Conservation (phyloP, 495 filamentous ascomycete genomes). For the Hyphodiscus hymeniophilus region DNA sequence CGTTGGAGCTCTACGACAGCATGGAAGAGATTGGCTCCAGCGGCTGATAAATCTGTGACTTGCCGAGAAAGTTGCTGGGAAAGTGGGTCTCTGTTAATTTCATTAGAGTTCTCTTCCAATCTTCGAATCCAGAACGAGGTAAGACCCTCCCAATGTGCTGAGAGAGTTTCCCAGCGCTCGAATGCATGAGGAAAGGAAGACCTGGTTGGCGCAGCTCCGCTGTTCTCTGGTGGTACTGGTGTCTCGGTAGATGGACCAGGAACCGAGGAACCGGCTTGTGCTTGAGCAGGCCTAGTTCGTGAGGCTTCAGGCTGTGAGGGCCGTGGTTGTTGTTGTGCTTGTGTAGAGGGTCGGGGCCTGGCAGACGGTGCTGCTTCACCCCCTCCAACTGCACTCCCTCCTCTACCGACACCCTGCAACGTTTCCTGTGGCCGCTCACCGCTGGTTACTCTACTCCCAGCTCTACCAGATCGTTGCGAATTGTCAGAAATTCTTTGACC, state of each 20-base stretch:
- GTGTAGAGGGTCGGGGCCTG: constrained; percentile 17
- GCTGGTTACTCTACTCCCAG: constrained; percentile 8
- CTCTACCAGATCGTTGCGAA: constrained; percentile 22
- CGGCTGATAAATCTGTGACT: constrained; percentile 90
- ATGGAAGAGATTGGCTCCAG: constrained; percentile 94
- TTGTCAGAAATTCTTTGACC: constrained; percentile 22
- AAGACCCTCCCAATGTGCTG: constrained; percentile 95
- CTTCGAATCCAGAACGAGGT: constrained; percentile 95
- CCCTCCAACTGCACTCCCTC: constrained; percentile 19
- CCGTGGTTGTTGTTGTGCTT: constrained; percentile 26
- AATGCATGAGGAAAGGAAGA: constrained; percentile 90
- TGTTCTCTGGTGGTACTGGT: constrained; percentile 1
- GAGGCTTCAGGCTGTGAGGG: constrained; percentile 20
- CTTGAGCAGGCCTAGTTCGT: constrained; percentile 12
- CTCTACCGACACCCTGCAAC: constrained; percentile 18
- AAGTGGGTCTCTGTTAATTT: constrained; percentile 71
- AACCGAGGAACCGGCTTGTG: constrained; percentile 14
- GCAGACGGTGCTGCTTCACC: constrained; percentile 11
- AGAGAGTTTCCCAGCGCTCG: constrained; percentile 92
- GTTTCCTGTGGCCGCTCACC: constrained; percentile 2
- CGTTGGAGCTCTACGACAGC: constrained; percentile 94
- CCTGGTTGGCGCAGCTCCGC: constrained; percentile 9
- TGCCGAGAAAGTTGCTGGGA: constrained; percentile 85
- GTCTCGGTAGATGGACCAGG: constrained; percentile 5
- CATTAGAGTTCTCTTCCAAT: constrained; percentile 80